Evolutionary conservation across 2,329 filamentous ascomycete species (phyloP).

Genomic region (Penicillium sp.): DNA sequence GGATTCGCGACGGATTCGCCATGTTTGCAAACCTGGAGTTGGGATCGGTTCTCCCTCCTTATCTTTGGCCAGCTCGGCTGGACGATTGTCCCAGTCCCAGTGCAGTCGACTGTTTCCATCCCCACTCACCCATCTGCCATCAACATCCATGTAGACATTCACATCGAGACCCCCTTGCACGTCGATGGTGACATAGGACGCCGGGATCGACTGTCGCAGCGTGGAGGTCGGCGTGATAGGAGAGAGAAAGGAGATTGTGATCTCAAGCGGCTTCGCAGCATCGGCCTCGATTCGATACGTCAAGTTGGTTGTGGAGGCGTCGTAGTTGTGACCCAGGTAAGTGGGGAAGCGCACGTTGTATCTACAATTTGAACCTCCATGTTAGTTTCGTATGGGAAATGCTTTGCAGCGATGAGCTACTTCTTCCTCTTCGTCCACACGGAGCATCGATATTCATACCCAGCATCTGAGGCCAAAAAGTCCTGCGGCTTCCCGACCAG

Average conservation of each 20-base stretch:
- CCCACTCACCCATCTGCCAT: conserved; percentile 77
- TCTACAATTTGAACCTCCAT: conserved; percentile 24
- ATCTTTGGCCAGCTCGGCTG: conserved; percentile 34
- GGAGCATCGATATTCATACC: conserved; percentile 25
- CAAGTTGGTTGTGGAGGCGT: conserved; percentile 65
- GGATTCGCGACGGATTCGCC: conserved; percentile 37
- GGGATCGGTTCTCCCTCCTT: conserved; percentile 8
- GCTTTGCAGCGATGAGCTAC: neutral
- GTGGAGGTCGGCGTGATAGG: conserved; percentile 78
- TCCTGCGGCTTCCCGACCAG: conserved; percentile 62
- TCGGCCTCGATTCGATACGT: conserved; percentile 55
- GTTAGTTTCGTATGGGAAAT: neutral
- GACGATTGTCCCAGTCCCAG: conserved; percentile 57
- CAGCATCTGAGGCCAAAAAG: conserved; percentile 43
- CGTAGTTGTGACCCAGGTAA: conserved; percentile 58
- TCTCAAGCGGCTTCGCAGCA: conserved; percentile 40
- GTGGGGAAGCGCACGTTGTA: conserved; percentile 54
- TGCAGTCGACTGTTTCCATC: conserved; percentile 61
- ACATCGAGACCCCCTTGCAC: conserved; percentile 62
- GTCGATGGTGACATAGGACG: conserved; percentile 67
- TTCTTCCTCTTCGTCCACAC: too few relatives aligned
- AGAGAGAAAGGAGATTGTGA: conserved; percentile 62
- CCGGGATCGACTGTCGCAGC: conserved; percentile 73
- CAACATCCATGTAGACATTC: conserved; percentile 59
- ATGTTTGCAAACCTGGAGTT: conserved; percentile 38